Base-by-base conservation (phyloP, 1,139 yeast species). In the Blastobotrys buckinghamii region DNA sequence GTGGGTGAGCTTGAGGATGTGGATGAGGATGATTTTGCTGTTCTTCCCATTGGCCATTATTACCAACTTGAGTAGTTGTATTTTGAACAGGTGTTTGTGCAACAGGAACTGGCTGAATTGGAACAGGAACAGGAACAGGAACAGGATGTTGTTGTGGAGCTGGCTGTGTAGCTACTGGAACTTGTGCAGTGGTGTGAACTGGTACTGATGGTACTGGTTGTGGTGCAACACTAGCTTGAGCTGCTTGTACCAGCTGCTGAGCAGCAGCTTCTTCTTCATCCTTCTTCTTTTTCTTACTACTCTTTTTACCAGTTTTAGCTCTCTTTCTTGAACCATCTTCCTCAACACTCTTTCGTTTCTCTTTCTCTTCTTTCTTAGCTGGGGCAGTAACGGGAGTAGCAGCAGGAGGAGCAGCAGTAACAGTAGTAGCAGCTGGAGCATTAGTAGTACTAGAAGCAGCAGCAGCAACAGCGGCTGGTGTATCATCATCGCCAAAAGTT, bases 221-320 rank as follows among this genome's bases (percentile, higher is more conserved):
- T 29, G 30, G 42, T 6, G 45, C 20, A 16, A 32, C 15, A 1
- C 35, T 39, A 2, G 27, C 49, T n/a, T 20, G 37, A 24, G 37
- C 20, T 5, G 40, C 42, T n/a, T n/a, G n/a, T n/a, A n/a, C n/a
- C n/a, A 1, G 50, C 39, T n/a, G 40, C 58, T n/a, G n/a, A 5
- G 39, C 39, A 19, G 53, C 47, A 16, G 46, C 33, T 30, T 35
- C 50, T 30, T 41, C 42, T 39, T 44, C 36, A 34, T 37, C 44
- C 56, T 42, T 48, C 52, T 38, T 51, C 49, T 29, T 38, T 26
- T 39, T 30, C 26, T 51, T 49, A 39, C 45, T 45, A 44, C 49
- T 49, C 46, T 24, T 43, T 46, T 36, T 47, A 32, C 43, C 36
- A n/a, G 53, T 39, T 36, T 49, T 47, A 5, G 50, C 43, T 15